A percentile compares a stretch with the other conserved stretches of the same genome.
phyloP scores from a whole-genome alignment of 2,329 filamentous ascomycete species.

The Piedraia hortae region DNA sequence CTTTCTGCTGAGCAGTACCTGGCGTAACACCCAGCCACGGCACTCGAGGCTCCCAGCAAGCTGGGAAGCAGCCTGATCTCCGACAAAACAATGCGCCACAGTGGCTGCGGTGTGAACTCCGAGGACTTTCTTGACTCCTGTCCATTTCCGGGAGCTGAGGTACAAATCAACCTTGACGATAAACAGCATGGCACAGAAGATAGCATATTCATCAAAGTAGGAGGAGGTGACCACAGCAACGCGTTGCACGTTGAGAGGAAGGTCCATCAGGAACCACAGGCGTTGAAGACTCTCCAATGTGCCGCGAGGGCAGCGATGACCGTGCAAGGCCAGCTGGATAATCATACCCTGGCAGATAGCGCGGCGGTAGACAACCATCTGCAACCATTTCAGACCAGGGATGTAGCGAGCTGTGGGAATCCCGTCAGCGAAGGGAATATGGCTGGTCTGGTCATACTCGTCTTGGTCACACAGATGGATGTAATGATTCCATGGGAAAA shows the following conservation, averaged over 20 bases:
- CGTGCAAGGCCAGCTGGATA: conserved; percentile 28
- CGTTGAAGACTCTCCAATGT: conserved; percentile 20
- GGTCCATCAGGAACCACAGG: conserved; percentile 47
- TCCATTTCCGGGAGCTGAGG: no score
- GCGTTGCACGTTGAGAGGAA: conserved; percentile 29
- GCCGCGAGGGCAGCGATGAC: conserved; percentile 18
- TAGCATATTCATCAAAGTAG: conserved; percentile 30
- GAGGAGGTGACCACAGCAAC: conserved; percentile 24
- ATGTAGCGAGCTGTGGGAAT: no score
- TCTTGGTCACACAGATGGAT: conserved; percentile 29
- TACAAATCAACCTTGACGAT: conserved; percentile 44
- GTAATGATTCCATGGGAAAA: conserved; percentile 37
- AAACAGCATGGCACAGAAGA: conserved; percentile 36
- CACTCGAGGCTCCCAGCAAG: conserved; percentile 2
- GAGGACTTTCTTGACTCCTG: no score
- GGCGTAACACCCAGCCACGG: conserved; percentile 20
- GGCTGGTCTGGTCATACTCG: no score
- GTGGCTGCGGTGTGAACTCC: no score
- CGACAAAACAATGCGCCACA: conserved; percentile 15
- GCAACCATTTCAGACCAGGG: conserved; percentile 38
- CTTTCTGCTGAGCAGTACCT: conserved; percentile 20
- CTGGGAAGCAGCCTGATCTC: conserved; percentile 3
- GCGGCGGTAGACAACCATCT: conserved; percentile 35
- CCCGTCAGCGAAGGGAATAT: no score
- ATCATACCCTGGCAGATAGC: conserved; percentile 32